Evolutionary conservation across 306 rosid species (phyloP), one percentile per base, ranked within the genome.

Genomic region (Quercus agrifolia): DNA sequence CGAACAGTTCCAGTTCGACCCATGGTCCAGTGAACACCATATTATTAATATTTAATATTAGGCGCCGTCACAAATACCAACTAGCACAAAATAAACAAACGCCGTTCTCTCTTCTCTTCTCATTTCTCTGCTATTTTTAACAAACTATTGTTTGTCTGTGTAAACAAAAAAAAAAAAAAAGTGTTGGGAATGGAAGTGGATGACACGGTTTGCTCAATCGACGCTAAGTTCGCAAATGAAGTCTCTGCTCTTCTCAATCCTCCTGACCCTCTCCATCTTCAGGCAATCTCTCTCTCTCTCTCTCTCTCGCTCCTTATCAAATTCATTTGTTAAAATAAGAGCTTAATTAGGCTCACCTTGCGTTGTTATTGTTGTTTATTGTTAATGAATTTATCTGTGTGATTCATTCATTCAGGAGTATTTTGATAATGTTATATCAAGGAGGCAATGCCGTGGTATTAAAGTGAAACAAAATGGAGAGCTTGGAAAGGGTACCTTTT

Each of bases 401-500:
- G 11, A 38, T 23, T 74, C n/a, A 21, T 25, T 46, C 52, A 17
- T 85, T 27, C 87, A 94, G 89, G 85, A 90, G 54, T 95, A 95
- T 76, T 92, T 86, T 76, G 88, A 88, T 18, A 71, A 72, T 56
- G 90, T 89, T 64, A 76, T 91, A 75, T 87, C 89, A 71, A 28
- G 86, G 23, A 83, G 88, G 67, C 83, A 79, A 46, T 90, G 86
- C 91, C 82, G 31, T 18, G 88, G 76, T 59, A 81, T 93, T 84
- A 82, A 70, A 38, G 88, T 92, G 78, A 80, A 89, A 58, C 98
- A 90, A 49, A 87, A 88, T 75, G 92, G 80, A 73, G 80, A 73
- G 28, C 71, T 84, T 75, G 98, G 94, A 81, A 95, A 95, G 79
- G 97, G 99, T 90, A 33, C 71, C 71, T 66, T 56, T 17, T 56